Conservation (phyloP, 768 basidiomycete genomes). For the Leccinum broughii region DNA sequence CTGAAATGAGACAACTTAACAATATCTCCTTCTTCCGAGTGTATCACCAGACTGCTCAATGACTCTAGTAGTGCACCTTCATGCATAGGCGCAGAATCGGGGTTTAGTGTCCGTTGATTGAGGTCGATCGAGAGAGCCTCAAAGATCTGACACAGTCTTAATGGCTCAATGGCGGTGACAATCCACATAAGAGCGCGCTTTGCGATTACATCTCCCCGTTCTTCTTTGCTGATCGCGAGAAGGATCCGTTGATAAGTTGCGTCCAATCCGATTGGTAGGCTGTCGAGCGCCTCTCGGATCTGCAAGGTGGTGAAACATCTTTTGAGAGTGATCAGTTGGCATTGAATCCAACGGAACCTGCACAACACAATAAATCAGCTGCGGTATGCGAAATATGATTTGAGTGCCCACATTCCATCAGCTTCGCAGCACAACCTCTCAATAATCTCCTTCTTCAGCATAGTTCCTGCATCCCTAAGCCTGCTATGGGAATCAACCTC, state of each 20-base stretch:
- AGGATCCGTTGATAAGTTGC: neutral
- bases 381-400: neutral
- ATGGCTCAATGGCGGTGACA: neutral
- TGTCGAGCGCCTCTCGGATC: neutral
- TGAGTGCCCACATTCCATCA: slow-evolving; percentile 12
- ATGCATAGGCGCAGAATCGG: neutral
- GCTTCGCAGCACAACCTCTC: neutral
- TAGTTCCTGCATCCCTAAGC: neutral
- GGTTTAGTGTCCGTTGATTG: neutral
- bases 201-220: neutral
- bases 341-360: neutral
- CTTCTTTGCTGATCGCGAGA: neutral
- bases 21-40: neutral
- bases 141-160: neutral
- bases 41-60: neutral
- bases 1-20: neutral
- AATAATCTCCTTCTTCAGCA: slow-evolving; percentile 9
- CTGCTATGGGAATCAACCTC: slow-evolving; percentile 10
- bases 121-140: neutral
- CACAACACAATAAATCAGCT: neutral
- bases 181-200: neutral
- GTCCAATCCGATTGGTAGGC: neutral
- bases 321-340: neutral
- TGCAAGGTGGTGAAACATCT: neutral
- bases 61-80: neutral